phyloP scores from a whole-genome alignment of 2,329 filamentous ascomycete genomes.

The Trichophaea hybrida region DNA sequence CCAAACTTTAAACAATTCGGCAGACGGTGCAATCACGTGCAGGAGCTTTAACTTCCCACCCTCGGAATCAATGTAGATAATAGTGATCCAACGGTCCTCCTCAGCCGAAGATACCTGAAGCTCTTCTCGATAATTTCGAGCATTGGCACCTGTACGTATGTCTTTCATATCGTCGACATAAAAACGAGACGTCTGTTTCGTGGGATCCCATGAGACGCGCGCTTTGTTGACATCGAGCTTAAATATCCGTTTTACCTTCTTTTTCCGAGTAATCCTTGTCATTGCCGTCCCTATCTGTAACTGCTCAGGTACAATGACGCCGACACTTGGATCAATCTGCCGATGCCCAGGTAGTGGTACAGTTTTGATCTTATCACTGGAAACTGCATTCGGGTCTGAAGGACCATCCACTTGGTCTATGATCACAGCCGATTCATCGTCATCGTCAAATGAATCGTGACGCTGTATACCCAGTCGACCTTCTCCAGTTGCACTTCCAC shows the following conservation, averaged over 20 bases:
- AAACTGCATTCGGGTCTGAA: background rate
- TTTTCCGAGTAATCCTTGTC: constrained; percentile 74
- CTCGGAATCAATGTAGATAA: constrained; percentile 65
- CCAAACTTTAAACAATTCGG: constrained; percentile 62
- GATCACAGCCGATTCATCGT: constrained; percentile 35
- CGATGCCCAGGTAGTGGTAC: constrained; percentile 35
- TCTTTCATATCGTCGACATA: constrained; percentile 94
- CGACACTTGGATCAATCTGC: constrained; percentile 33
- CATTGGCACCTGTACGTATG: constrained; percentile 68
- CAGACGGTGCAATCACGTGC: constrained; percentile 68
- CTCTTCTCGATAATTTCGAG: constrained; percentile 78
- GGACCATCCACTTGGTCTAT: constrained; percentile 24
- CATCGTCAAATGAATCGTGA: constrained; percentile 44
- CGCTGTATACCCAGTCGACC: constrained; percentile 31
- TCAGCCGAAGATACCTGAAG: constrained; percentile 53
- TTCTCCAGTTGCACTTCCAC: constrained; percentile 66
- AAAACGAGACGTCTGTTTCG: constrained; percentile 64
- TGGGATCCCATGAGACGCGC: constrained; percentile 76
- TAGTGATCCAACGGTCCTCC: constrained; percentile 70
- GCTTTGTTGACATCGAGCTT: constrained; percentile 69
- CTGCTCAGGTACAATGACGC: constrained; percentile 60
- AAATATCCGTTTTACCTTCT: constrained; percentile 56
- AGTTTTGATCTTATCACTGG: constrained; percentile 13
- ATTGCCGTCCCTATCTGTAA: constrained; percentile 67
- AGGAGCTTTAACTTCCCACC: constrained; percentile 72